Percentiles rank a stretch among this genome's conserved stretches.
Conservation (phyloP, 1,284 basidiomycete genomes). For the Ustilago curta region DNA sequence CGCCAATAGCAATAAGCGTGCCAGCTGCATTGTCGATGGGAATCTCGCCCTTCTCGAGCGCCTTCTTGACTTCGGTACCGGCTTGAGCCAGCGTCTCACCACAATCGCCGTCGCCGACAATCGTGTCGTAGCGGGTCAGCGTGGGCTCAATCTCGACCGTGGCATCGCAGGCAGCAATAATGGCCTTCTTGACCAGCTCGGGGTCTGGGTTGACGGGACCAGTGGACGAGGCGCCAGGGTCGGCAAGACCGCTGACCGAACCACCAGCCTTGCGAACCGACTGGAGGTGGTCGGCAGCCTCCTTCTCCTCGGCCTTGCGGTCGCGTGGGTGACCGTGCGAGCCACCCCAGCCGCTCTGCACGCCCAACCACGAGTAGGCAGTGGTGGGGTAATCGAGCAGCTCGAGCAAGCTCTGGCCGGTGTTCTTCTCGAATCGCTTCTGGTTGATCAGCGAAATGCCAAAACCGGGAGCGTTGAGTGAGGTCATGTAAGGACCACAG, state of each 20-base stretch:
- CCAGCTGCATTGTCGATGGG: conserved; percentile 61
- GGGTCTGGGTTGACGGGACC: conserved; percentile 60
- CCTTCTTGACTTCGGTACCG: conserved; percentile 61
- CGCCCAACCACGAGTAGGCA: conserved; percentile 71
- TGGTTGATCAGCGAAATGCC: conserved; percentile 72
- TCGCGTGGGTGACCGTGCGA: conserved; percentile 58
- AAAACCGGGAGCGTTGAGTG: conserved; percentile 72
- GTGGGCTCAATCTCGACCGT: conserved; percentile 71
- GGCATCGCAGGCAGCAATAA: conserved; percentile 68
- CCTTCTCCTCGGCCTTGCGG: conserved; percentile 61
- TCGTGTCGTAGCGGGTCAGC: conserved; percentile 72
- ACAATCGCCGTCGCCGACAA: conserved; percentile 69
- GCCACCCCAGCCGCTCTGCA: conserved; percentile 62
- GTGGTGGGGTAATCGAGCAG: conserved; percentile 72
- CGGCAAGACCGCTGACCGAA: conserved; percentile 58
- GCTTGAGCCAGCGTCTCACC: conserved; percentile 66
- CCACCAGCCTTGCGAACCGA: conserved; percentile 59
- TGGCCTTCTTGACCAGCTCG: conserved; percentile 62
- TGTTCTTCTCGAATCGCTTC: conserved; percentile 69
- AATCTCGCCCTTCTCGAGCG: conserved; percentile 58
- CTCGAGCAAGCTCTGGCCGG: conserved; percentile 68
- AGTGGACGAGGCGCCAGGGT: conserved; percentile 50
- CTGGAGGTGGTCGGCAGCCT: conserved; percentile 58
- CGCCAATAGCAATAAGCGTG: conserved; percentile 62
- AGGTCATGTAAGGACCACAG: conserved; percentile 71